Evolutionary conservation across 768 basidiomycete genomes (phyloP).

Genomic region (Rhodotorula kratochvilovae): DNA sequence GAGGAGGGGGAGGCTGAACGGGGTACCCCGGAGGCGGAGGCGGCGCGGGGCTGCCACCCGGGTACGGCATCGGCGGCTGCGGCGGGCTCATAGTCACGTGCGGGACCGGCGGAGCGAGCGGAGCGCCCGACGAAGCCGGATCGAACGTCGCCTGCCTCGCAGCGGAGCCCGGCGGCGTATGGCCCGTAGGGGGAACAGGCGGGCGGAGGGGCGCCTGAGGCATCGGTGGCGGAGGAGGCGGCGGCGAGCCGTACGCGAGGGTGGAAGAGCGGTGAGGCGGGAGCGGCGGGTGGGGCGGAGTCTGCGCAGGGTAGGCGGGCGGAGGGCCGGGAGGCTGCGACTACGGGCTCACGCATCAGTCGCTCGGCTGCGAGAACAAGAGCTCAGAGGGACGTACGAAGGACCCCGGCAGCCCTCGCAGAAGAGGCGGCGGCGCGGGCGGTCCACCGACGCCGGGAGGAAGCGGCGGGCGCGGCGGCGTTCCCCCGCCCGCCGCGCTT

Average conservation of each 20-base stretch:
- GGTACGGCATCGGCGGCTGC: neutral
- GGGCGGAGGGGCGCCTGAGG: neutral
- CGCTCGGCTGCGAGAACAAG: constrained; percentile 38
- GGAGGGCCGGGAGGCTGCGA: constrained; percentile 45
- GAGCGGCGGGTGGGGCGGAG: neutral
- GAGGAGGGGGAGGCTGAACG: neutral
- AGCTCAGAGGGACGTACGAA: constrained; percentile 36
- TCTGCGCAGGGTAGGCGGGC: constrained; percentile 26
- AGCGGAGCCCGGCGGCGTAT: no score
- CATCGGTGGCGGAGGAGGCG: neutral
- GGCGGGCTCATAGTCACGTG: no score
- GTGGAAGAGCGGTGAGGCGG: neutral
- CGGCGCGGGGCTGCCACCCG: neutral
- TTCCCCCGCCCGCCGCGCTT: neutral
- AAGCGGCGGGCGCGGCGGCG: constrained; percentile 22
- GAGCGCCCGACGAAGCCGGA: no score
- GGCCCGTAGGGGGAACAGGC: neutral
- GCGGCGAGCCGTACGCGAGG: neutral
- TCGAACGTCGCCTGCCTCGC: neutral
- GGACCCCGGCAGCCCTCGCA: constrained; percentile 33
- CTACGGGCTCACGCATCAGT: constrained; percentile 44
- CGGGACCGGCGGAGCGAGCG: neutral
- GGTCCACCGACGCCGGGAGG: constrained; percentile 8
- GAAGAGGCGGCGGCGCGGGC: neutral
- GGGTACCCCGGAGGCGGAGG: constrained; percentile 37